Evolutionary conservation across 2,329 filamentous ascomycete species (phyloP), one percentile per base, ranked within the genome.

Genomic region (Ambrosiella xylebori): DNA sequence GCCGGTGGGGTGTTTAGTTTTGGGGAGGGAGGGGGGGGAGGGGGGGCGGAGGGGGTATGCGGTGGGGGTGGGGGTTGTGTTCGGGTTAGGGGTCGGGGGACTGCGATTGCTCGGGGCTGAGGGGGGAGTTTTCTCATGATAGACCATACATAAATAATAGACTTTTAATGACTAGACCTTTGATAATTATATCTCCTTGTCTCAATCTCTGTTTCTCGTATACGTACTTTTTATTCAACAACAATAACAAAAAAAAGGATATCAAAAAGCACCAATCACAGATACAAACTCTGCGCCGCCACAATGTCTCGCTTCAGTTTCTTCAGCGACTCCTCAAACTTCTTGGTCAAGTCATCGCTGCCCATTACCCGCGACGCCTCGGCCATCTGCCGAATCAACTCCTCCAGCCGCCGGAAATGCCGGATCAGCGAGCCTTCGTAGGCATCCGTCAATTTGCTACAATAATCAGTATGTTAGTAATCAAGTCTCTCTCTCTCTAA

Each of bases 321-420:
- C 60, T 78, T 76, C 64, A 98, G 73, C 61, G 88, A 85, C 64
- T 82, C 79, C 66, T 95, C 90, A 67, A 98, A 98, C 73, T 95
- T 96, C 68, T 84, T 79, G 66, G 90, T 86, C 59, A 98, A 75
- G 66, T 97, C 93, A 61, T 95, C 88, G 68, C 86, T 96, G 65
- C 93, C 93, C 93, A 98, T 98, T 62, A 96, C 91, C 73, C 96
- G 97, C 63, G 87, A 81, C 27, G 91, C 93, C 72, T 97, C 87
- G 13, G 86, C 91, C 79, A 97, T 95, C 71, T 98, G 93, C 63
- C 93, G 81, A 40, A 98, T 76, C 59, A 96, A 76, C 72, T 98
- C 93, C 71, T 98, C 93, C 38, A 98, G 76, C 17, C 93, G 86
- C 57, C 93, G 86, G 81, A 98, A 98, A 44, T 96, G 82, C 54